Percentiles rank a stretch among this genome's conserved stretches.
These are phyloP conservation scores for Ziziphus jujuba DNA, from an alignment of 306 rosid genomes.

Conservation along the genomic window DNA sequence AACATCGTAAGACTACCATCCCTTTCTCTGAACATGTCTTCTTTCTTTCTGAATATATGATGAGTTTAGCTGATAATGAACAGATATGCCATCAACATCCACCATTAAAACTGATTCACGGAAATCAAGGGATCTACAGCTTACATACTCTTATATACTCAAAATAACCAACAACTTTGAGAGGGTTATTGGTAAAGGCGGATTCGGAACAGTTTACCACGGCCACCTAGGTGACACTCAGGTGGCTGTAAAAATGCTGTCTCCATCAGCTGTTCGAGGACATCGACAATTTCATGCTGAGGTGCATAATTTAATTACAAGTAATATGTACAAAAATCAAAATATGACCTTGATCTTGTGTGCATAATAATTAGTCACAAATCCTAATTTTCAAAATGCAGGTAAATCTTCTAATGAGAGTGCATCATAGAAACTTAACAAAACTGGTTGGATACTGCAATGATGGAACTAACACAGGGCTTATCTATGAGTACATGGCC, in stretches of 20 bases:
- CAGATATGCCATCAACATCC: conserved; percentile 2
- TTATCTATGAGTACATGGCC: conserved; percentile 41
- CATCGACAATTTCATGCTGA: conserved; percentile 45
- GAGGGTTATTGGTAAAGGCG: conserved; percentile 43
- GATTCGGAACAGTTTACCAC: conserved; percentile 45
- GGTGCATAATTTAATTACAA: conserved; percentile 26
- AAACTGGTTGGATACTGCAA: conserved; percentile 34
- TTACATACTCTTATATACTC: conserved; percentile 45
- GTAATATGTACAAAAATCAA: neutral
- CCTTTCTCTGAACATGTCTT: no score
- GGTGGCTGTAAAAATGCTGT: conserved; percentile 54
- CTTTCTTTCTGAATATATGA: no score
- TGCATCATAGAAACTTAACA: conserved; percentile 46
- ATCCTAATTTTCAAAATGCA: neutral
- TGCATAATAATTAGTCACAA: no score
- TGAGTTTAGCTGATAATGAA: no score
- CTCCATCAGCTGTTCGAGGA: conserved; percentile 38
- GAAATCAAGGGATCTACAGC: conserved; percentile 38
- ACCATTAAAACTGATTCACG: conserved; percentile 18
- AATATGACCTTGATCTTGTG: no score
- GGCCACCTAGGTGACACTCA: conserved; percentile 28
- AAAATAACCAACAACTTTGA: conserved; percentile 25
- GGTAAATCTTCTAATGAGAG: conserved; percentile 35
- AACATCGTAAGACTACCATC: conserved; percentile 11
- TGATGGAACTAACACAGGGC: conserved; percentile 17